Evolutionary conservation across 495 filamentous ascomycete genomes (phyloP).

Genomic region (Xeromyces bisporus): DNA sequence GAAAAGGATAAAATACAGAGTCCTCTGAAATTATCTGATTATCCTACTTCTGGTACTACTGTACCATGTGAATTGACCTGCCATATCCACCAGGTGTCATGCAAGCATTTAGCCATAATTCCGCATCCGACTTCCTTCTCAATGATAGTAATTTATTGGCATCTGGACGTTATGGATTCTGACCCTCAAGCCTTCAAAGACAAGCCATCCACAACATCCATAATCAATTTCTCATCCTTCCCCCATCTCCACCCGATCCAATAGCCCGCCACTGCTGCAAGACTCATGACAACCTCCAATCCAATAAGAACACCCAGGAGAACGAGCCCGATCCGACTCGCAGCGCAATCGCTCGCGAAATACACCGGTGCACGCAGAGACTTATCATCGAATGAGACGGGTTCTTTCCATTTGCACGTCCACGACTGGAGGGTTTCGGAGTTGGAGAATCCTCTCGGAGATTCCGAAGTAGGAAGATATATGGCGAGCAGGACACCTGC

Average conservation of each 20-base stretch:
- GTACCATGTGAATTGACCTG: no score
- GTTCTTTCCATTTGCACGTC: slow-evolving; percentile 34
- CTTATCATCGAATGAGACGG: slow-evolving; percentile 2
- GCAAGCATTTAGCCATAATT: no score
- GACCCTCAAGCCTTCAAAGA: slow-evolving; percentile 2
- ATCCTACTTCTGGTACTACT: no score
- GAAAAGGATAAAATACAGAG: no score
- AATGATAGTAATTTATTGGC: no score
- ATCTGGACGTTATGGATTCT: no score
- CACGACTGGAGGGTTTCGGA: slow-evolving; percentile 33
- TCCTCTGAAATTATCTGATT: no score
- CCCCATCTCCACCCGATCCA: slow-evolving; percentile 23
- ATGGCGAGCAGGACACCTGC: slow-evolving; percentile 26
- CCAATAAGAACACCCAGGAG: slow-evolving; percentile 26
- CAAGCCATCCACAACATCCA: slow-evolving; percentile 18
- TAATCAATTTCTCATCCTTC: slow-evolving; percentile 8
- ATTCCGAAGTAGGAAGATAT: slow-evolving; percentile 22
- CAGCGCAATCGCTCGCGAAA: slow-evolving; percentile 29
- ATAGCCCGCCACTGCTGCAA: slow-evolving; percentile 20
- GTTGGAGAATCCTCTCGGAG: slow-evolving; percentile 18
- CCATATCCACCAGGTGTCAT: no score
- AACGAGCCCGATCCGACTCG: slow-evolving; percentile 22
- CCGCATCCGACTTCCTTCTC: no score
- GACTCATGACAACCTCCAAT: slow-evolving; percentile 27
- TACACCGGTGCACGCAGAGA: slow-evolving; percentile 11